Conservation (phyloP, 2,329 filamentous ascomycete species). For the Madurella mycetomatis region DNA sequence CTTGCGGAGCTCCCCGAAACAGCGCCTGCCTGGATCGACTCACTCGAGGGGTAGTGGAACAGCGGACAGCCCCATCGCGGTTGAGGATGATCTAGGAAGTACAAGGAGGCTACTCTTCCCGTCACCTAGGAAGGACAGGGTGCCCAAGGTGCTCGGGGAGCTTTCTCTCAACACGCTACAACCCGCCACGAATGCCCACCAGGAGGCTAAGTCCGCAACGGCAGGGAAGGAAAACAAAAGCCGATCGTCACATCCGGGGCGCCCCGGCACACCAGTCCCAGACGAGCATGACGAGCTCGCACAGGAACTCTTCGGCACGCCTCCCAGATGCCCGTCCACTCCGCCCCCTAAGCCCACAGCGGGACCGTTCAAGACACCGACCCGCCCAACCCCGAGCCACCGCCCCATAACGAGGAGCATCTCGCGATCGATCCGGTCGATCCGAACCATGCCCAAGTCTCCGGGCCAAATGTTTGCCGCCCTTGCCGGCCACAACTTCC, state of each 20-base stretch:
- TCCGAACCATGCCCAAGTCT: slow-evolving; percentile 35
- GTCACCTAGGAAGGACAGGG: slow-evolving; percentile 64
- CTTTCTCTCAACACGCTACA: slow-evolving; percentile 50
- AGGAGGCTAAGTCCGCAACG: slow-evolving; percentile 33
- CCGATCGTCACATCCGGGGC: slow-evolving; percentile 3
- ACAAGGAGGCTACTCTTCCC: slow-evolving; percentile 73
- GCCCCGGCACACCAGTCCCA: slow-evolving; percentile 30
- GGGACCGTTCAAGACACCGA: slow-evolving; percentile 56
- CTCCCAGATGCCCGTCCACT: slow-evolving; percentile 45
- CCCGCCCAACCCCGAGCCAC: slow-evolving; percentile 56
- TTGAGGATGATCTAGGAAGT: slow-evolving; percentile 48
- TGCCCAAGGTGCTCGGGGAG: slow-evolving; percentile 58
- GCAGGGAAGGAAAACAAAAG: slow-evolving; percentile 43
- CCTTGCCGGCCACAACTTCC: slow-evolving; percentile 30
- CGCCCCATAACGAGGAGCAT: slow-evolving; percentile 59
- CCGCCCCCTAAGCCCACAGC: slow-evolving; percentile 47
- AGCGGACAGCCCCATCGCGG: slow-evolving; percentile 52
- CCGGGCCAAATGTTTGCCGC: slow-evolving; percentile 37
- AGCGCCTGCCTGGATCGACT: slow-evolving; percentile 41
- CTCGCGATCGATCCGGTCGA: slow-evolving; percentile 47
- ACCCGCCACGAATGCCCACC: slow-evolving; percentile 33
- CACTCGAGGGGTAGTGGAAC: slow-evolving; percentile 54
- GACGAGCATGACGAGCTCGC: slow-evolving; percentile 37
- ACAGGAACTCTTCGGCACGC: slow-evolving; percentile 64
- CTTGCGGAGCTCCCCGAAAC: slow-evolving; percentile 30